Conservation (phyloP, 1,139 yeast genomes). For the Yamadazyma membranifaciens region DNA sequence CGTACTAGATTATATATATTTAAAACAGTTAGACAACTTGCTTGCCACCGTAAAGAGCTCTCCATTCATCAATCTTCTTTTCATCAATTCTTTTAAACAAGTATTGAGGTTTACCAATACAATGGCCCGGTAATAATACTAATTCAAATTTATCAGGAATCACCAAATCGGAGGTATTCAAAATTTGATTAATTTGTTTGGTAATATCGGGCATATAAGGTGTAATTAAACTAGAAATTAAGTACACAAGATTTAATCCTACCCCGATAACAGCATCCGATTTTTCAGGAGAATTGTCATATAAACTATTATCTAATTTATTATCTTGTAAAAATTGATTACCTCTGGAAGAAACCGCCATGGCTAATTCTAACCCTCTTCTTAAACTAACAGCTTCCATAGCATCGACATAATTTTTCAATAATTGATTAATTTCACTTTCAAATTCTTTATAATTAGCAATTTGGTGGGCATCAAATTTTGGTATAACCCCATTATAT, state of each 20-base stretch:
- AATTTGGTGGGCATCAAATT: slow-evolving; percentile 46
- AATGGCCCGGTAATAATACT: slow-evolving; percentile 75
- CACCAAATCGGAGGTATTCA: slow-evolving; percentile 76
- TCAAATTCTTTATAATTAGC: slow-evolving; percentile 51
- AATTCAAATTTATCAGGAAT: slow-evolving; percentile 76
- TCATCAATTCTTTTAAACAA: slow-evolving; percentile 91
- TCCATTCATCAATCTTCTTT: slow-evolving; percentile 84
- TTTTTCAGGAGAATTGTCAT: slow-evolving; percentile 69
- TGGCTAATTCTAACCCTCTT: slow-evolving; percentile 85
- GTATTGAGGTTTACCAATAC: slow-evolving; percentile 88
- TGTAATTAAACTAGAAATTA: slow-evolving; percentile 72
- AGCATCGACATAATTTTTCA: slow-evolving; percentile 60
- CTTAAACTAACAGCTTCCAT: slow-evolving; percentile 83
- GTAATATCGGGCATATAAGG: slow-evolving; percentile 93
- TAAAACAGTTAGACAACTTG: slow-evolving; percentile 24
- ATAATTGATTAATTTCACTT: slow-evolving; percentile 59
- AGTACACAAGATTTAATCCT: slow-evolving; percentile 83
- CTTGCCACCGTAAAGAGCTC: slow-evolving; percentile 77
- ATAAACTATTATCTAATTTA: slow-evolving; percentile 85
- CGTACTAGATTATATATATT: no score
- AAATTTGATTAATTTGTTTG: slow-evolving; percentile 65
- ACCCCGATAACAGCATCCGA: slow-evolving; percentile 93
- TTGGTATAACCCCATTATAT: slow-evolving; percentile 86
- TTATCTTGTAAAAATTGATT: slow-evolving; percentile 93
- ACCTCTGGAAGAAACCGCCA: slow-evolving; percentile 91